Base-by-base conservation (phyloP, 2,329 filamentous ascomycete genomes). In the Cladosporium phlei region DNA sequence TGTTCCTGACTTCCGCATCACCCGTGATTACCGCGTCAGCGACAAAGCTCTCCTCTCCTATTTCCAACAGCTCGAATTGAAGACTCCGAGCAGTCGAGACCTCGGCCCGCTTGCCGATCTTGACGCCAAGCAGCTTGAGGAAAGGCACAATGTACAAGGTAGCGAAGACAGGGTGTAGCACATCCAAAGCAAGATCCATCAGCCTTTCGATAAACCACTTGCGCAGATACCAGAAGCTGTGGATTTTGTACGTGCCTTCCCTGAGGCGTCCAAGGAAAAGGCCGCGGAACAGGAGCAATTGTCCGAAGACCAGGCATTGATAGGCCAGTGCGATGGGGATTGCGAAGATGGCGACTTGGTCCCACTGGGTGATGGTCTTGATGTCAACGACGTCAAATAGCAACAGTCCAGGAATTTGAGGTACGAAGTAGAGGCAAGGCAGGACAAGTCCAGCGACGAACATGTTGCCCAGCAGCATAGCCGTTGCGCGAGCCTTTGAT, bases 131-230 rank as follows among this genome's bases (percentile, higher is more conserved):
- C 16, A 46, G 37, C 9, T 47, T 42, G 17, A 57, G 52, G 44
- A 57, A 57, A 11, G 55, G 55, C 0, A 57, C 55, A 27, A 57
- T 55, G 52, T 57, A 57, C 14, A 57, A 49, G 7, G 52, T 52
- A 6, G 55, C 55, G 27, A 57, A 57, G 28, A 57, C 55, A 2
- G 53, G 55, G 37, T 57, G 53, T 2, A 57, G 44, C 12, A 57
- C 46, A n/a, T 47, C 51, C 21, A 57, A 38, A 14, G 55, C 53
- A n/a, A 57, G 52, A 29, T 57, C 55, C 50, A 57, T 55, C 11
- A 56, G 27, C 39, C 55, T 30, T 10, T 57, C 55, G 12, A 56
- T 38, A 45, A 57, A 56, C 55, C 55, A 57, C 32, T 54, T 52
- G 25, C 55, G 53, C 16, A 57, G 33, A 29, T 52, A 57, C 44